Evolutionary conservation across 2,329 filamentous ascomycete genomes (phyloP), one percentile per base, ranked within the genome.

Genomic region (Bipolaris zeicola): DNA sequence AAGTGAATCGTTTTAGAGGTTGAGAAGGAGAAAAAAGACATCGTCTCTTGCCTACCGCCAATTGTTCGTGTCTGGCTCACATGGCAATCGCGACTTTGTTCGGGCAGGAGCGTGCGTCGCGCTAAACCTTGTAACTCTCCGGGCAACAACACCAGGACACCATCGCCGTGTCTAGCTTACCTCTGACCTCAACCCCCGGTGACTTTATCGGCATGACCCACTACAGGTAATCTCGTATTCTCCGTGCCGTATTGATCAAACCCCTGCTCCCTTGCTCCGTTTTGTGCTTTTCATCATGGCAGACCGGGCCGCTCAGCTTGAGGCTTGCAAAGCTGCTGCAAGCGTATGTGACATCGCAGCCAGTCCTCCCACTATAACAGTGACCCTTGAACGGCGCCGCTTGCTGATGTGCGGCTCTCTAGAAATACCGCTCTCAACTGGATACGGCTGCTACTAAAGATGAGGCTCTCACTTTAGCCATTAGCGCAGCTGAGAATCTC

Each of bases 401-500:
- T 37, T 34, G 66, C 68, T 69, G 62, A 70, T 64, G 36, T 38
- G 36, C 52, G 50, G 34, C 28, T 42, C 38, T 42, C 34, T 57
- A 72, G 65, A 64, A 63, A 6, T 68, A 66, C 38, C 64, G 65
- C 74, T 77, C 76, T 57, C 77, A 77, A 67, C 77, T 88, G 66
- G 75, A 79, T 57, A 71, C 74, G 58, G 79, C 85, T 36, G 71
- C 74, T 22, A 84, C 81, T 45, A 83, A 85, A 63, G 78, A 83
- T 63, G 86, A 87, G 65, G 92, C 91, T 41, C 82, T 97, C 52
- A 80, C 87, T 49, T 84, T 90, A 73, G 88, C 91, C 47, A 91
- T 96, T 69, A 80, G 83, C 62, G 90, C 90, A 4, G 89, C 88
- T 20, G 92, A 97, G 72, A 80, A 89, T 48, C 93, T 95, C 65